These are phyloP conservation scores for Zygosaccharomyces sapae DNA, from an alignment of 1,139 yeast genomes.

Conservation along the genomic window DNA sequence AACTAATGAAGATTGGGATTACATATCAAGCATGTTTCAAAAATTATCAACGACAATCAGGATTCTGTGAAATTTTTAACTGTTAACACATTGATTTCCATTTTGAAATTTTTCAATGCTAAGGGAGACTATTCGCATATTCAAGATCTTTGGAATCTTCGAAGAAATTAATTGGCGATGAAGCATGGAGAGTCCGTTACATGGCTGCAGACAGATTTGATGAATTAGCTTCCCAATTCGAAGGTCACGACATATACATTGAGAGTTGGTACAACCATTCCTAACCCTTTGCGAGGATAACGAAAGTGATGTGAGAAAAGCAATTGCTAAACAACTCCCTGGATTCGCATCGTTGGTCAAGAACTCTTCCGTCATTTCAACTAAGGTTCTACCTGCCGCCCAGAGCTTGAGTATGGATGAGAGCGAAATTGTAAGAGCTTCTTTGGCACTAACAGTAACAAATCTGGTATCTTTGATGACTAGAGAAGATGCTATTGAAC, in stretches of 20 bases:
- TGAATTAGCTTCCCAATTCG: constrained; percentile 64
- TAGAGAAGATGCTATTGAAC: constrained; percentile 77
- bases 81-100: constrained; percentile 78
- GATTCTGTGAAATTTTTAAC: constrained; percentile 91
- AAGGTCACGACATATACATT: constrained; percentile 45
- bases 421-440: constrained; percentile 88
- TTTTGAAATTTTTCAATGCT: constrained; percentile 58
- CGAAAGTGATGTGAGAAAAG: constrained; percentile 96
- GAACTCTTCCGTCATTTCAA: constrained; percentile 48
- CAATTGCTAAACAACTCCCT: constrained; percentile 88
- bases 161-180: constrained; percentile 72
- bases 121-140: constrained; percentile 56
- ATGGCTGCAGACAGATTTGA: constrained; percentile 94
- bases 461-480: constrained; percentile 84
- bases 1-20: constrained; percentile 59
- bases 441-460: constrained; percentile 84
- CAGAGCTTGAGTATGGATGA: constrained; percentile 84
- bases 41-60: constrained; percentile 81
- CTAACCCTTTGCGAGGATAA: constrained; percentile 78
- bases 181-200: constrained; percentile 97
- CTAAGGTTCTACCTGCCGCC: constrained; percentile 77
- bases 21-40: constrained; percentile 77
- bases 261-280: constrained; percentile 52
- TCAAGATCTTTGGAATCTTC: constrained; percentile 57
- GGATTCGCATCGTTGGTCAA: constrained; percentile 61